Conservation (phyloP, 441 rosid species). For the Euphorbia schlechtendalii region DNA sequence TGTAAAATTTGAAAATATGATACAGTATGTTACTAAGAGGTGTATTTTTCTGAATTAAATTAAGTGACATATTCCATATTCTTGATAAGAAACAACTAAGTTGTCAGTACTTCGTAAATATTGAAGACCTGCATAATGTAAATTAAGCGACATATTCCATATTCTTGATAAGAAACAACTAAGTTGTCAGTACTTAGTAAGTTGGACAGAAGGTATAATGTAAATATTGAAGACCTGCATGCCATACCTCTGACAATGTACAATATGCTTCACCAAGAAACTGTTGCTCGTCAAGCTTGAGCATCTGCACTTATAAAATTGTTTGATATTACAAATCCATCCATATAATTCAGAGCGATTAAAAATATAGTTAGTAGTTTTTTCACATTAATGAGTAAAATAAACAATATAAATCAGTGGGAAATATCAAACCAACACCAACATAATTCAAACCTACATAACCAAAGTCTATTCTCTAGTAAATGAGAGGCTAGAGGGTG, state of each 20-base stretch:
- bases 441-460: neutral
- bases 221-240: neutral
- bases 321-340: slow-evolving; percentile 14
- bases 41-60: neutral
- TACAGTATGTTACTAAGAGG: neutral
- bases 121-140: neutral
- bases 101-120: slow-evolving; percentile 6
- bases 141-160: neutral
- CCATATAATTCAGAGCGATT: slow-evolving; percentile 10
- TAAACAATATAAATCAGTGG: neutral
- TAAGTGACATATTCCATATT: neutral
- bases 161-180: neutral
- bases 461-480: neutral
- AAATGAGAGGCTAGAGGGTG: slow-evolving; percentile 1
- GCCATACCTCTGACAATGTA: slow-evolving; percentile 67
- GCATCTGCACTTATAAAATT: slow-evolving; percentile 48
- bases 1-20: neutral
- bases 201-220: slow-evolving; percentile 7
- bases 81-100: neutral
- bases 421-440: neutral
- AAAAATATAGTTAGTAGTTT: neutral
- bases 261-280: slow-evolving; percentile 85
- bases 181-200: slow-evolving; percentile 8
- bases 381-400: neutral
- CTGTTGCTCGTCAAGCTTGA: slow-evolving; percentile 87